A percentile compares a stretch with the other conserved stretches of the same genome.
Evolutionary conservation across 2,329 filamentous ascomycete genomes (phyloP).

Genomic region (Penicillium psychrosexuale): DNA sequence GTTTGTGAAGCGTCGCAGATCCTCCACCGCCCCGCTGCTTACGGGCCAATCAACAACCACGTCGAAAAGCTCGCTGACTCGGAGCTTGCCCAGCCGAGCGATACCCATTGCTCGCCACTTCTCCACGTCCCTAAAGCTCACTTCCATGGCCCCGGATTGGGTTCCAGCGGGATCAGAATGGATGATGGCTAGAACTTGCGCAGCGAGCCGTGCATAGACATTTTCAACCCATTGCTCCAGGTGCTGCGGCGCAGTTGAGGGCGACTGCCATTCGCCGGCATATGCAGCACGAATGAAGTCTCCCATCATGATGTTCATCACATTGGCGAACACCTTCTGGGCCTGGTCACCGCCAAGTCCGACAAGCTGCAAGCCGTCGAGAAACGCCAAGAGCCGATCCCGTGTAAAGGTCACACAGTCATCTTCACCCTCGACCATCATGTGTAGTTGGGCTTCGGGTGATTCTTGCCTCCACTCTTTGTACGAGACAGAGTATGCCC

Average conservation of each 20-base stretch:
- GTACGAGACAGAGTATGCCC: constrained; percentile 37
- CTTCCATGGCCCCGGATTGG: constrained; percentile 29
- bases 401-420: constrained; percentile 30
- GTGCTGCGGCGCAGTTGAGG: constrained; percentile 47
- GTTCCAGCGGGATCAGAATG: constrained; percentile 25
- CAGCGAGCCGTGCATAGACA: constrained; percentile 52
- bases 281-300: constrained; percentile 57
- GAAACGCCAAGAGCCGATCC: constrained; percentile 37
- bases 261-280: constrained; percentile 55
- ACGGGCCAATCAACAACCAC: constrained; percentile 61
- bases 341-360: constrained; percentile 55
- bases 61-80: constrained; percentile 58
- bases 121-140: constrained; percentile 45
- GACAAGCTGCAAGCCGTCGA: constrained; percentile 50
- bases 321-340: constrained; percentile 57
- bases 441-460: constrained; percentile 24
- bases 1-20: constrained; percentile 57
- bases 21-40: constrained; percentile 58
- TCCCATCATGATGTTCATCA: constrained; percentile 57
- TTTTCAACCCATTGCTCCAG: constrained; percentile 56
- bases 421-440: constrained; percentile 36
- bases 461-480: constrained; percentile 35
- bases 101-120: constrained; percentile 57
- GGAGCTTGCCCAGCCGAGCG: constrained; percentile 53
- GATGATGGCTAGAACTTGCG: constrained; percentile 48